Evolutionary conservation across 2,329 filamentous ascomycete genomes (phyloP).

Genomic region (Pseudogymnoascus sp.): DNA sequence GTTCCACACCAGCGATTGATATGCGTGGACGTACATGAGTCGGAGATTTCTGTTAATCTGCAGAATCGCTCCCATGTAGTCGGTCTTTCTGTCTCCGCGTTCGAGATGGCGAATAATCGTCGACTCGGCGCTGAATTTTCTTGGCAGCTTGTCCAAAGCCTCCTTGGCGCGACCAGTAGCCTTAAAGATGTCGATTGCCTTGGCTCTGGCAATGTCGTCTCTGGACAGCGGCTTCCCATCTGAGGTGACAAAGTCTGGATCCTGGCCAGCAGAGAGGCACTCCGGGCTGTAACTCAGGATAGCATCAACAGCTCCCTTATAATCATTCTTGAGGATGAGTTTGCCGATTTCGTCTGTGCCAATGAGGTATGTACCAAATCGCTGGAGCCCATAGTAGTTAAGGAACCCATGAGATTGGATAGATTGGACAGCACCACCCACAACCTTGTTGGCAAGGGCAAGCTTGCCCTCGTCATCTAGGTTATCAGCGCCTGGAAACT

Average conservation of each 20-base stretch:
- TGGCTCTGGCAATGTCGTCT: constrained; percentile 74
- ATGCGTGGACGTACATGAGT: constrained; percentile 94
- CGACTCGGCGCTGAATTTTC: constrained; percentile 74
- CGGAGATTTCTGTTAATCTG: constrained; percentile 75
- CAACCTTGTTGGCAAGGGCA: constrained; percentile 41
- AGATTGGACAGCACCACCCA: constrained; percentile 56
- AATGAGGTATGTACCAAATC: constrained; percentile 82
- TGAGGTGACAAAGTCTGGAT: constrained; percentile 36
- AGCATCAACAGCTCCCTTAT: constrained; percentile 70
- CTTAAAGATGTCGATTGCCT: constrained; percentile 70
- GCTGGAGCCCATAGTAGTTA: constrained; percentile 97
- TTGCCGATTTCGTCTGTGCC: constrained; percentile 82
- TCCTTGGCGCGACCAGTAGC: constrained; percentile 51
- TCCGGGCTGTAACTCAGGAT: constrained; percentile 68
- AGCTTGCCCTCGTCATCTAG: constrained; percentile 44
- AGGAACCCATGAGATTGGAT: constrained; percentile 76
- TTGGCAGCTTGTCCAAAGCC: constrained; percentile 65
- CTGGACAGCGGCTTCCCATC: constrained; percentile 48
- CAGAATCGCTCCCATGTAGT: constrained; percentile 76
- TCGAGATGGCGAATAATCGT: constrained; percentile 72
- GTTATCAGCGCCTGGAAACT: constrained; percentile 45
- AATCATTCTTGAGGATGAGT: constrained; percentile 75
- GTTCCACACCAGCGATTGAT: constrained; percentile 95
- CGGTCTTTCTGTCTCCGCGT: constrained; percentile 41
- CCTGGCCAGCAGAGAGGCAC: constrained; percentile 50